Evolutionary conservation across 352 stramenopile genomes (phyloP), one percentile per base, ranked within the genome.

Genomic region (Pythium guiyangense): DNA sequence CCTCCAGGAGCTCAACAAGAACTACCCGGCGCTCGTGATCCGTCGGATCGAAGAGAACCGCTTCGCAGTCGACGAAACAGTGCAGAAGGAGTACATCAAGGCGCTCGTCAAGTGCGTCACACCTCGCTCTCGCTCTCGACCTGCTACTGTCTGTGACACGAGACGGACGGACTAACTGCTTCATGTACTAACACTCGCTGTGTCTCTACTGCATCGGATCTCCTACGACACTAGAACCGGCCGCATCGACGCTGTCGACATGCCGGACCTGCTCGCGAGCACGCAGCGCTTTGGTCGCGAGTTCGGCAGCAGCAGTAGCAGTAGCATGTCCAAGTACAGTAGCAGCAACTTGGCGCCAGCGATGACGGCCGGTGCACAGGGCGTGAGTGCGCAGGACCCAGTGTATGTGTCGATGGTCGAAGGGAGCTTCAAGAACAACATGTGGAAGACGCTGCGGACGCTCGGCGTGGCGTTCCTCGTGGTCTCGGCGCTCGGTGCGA

Each of bases 361-460:
- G 6, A 56, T 70, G 43, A 67, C 66, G 3, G 67, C 68, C 27
- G 63, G 59, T 27, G 50, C 68, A 22, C 79, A 90, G 55, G 86
- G 86, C 15, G 59, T 87, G 15, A 80, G 76, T 22, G 76, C 84
- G 6, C 78, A 86, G 42, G 81, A 95, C 39, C 86, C 86, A 3
- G 76, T 95, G 59, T 95, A 92, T 66, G 84, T 95, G 34, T 90
- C 86, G 25, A 95, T 95, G 84, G 87, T 95, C 17, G 86, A 96
- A 65, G 86, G 84, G 15, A 88, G 77, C 50, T 92, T 94, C 65
- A 94, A 90, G 69, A 93, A 75, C 63, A 94, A 96, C 69, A 84
- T 96, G 78, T 95, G 84, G 86, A 88, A 90, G 57, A 93, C 84
- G 22, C 67, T 94, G 49, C 79, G 86, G 39, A 87, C 83, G 9